Base-by-base conservation (phyloP, 2,329 filamentous ascomycete species). In the Colletotrichum lentis region DNA sequence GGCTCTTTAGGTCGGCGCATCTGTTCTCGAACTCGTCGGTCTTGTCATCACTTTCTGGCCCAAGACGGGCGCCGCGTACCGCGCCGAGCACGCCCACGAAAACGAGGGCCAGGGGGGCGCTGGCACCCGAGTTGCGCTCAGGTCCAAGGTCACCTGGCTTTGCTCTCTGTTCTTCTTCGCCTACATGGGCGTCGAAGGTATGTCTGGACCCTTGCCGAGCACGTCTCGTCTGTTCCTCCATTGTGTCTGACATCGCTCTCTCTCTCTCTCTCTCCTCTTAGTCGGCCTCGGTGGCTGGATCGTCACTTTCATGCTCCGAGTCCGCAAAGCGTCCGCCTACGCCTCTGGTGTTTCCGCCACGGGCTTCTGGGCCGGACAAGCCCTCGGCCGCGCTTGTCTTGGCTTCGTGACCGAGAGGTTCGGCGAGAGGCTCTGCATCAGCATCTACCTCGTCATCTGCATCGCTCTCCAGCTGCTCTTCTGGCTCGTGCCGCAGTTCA, bases 311-410 rank as follows among this genome's bases (percentile, higher is more conserved):
- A 94, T 94, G 90, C 86, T 92, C 6, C 85, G 86, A 14, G 88
- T 92, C 11, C 85, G 92, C 16, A 79, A 89, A 6, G 91, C 88
- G 1, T 83, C 80, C 2, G 78, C 86, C 0, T 93, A 92, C 72
- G 86, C 87, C 0, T 88, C 88, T n/a, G 91, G 91, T 31, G 89
- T 92, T 77, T 88, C 87, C 0, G 88, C 86, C 0, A 91, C 91
- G 0, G 91, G 91, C 0, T 94, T 93, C 78, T 94, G 91, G 91
- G 85, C 91, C n/a, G 91, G 91, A 0, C 86, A 93, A 73, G 92
- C 91, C 0, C 77, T 90, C 0, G 91, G 91, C 0, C 82, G 91
- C 1, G 80, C 93, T 0, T 76, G 85, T 0, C 78, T 94, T 4
- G 90, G 90, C 0, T 93, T 94, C 70, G 84, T 93, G 0, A 94